Evolutionary conservation across 2,329 filamentous ascomycete species (phyloP).

Genomic region (Ophiostoma perfectum): DNA sequence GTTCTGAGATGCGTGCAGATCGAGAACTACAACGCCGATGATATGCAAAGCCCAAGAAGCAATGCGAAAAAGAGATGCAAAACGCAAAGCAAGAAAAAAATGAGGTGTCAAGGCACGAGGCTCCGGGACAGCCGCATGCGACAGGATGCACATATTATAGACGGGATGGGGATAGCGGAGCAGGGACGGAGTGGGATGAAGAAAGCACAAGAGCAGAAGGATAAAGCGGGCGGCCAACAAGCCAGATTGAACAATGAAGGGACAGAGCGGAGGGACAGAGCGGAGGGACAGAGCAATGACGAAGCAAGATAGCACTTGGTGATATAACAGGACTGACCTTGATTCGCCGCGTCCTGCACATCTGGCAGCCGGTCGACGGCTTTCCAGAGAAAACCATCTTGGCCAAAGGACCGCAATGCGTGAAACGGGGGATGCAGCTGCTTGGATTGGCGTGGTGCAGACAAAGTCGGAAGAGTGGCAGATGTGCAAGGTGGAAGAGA

Average conservation of each 20-base stretch:
- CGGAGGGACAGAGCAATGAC: not conserved
- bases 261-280: no score
- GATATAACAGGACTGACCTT: slow-evolving; percentile 49
- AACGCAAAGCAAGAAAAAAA: not conserved
- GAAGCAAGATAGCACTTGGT: not conserved
- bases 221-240: no score
- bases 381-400: slow-evolving; percentile 61
- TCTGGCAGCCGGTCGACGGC: slow-evolving; percentile 65
- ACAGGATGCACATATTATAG: no score
- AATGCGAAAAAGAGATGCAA: not conserved
- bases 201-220: no score
- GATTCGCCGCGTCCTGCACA: slow-evolving; percentile 66
- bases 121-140: no score
- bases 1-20: not conserved
- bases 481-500: not conserved
- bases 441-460: not conserved
- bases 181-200: no score
- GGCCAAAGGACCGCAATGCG: not conserved
- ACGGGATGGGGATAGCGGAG: no score
- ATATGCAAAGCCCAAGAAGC: no score
- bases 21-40: no score
- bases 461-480: not conserved
- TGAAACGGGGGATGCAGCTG: not conserved
- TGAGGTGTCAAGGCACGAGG: no score
- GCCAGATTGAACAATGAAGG: no score